Evolutionary conservation across 768 basidiomycete genomes (phyloP), one percentile per base, ranked within the genome.

Genomic region (Mycena epipterygia): DNA sequence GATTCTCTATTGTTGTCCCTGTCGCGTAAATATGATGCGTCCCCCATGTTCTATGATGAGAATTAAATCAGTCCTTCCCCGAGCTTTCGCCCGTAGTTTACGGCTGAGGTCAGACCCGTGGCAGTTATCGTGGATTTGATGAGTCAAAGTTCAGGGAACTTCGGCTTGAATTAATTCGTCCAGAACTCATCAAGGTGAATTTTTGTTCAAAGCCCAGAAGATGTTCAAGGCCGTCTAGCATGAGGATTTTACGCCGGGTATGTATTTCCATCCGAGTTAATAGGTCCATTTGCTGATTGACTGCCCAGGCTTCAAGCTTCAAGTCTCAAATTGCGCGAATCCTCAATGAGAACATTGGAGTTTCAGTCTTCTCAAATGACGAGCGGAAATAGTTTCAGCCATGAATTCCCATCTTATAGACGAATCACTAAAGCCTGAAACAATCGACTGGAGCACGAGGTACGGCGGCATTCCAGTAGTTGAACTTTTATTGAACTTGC

Each of bases 281-380:
- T 29, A 21, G 5, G 37, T 16, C 56, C 42, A 2, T n/a, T 12
- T 41, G 11, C 13, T 48, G 23, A 33, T 3, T 14, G 4, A 59
- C 39, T 9, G 42, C 39, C 52, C 19, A 74, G 77, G 78, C 0
- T 78, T 78, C n/a, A n/a, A n/a, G n/a, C n/a, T n/a, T n/a, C 63
- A 62, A 42, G 4, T 53, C 75, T 0, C 30, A 61, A 29, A 63
- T 80, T 12, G 73, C 70, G 11, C 74, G 78, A 7, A 46, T 79
- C 1, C 78, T 77, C 2, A 61, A 55, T 25, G 67, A 77, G 25
- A 69, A 73, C 42, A 29, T 81, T 12, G 80, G 80, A 8, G 71
- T 80, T 37, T 71, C 78, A 7, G 76, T 81, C 27, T 68, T 79
- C 21, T 74, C 70, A 13, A 81, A 79, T 44, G 79, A 79, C 33